These are phyloP conservation scores for Trichomonas gallinae DNA, from an alignment of 208 protist species.

Conservation along the genomic window DNA sequence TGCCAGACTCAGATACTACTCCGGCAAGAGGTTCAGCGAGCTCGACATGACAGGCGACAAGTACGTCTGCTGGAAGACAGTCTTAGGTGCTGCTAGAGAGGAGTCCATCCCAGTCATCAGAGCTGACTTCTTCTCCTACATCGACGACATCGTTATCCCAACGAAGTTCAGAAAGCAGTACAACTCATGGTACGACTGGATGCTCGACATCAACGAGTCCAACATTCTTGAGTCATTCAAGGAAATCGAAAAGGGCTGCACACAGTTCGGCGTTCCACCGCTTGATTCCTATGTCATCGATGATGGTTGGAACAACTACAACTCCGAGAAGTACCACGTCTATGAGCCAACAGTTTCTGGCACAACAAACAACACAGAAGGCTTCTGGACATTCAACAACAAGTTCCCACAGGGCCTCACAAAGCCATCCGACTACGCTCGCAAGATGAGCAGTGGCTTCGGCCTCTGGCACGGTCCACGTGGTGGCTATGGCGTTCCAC, in stretches of 20 bases:
- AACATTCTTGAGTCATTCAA: background rate
- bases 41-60: background rate
- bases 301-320: conserved; percentile 18
- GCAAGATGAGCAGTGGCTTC: background rate
- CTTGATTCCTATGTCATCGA: background rate
- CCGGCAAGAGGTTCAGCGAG: background rate
- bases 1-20: background rate
- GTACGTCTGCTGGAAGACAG: background rate
- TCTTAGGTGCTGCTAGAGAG: background rate
- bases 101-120: background rate
- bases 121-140: background rate
- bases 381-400: background rate
- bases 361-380: background rate
- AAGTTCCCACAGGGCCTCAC: background rate
- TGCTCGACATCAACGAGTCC: background rate
- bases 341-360: background rate
- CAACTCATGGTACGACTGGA: background rate
- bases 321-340: background rate
- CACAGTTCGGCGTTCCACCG: background rate
- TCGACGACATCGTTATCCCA: background rate
- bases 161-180: background rate
- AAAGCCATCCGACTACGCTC: background rate
- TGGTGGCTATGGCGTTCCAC: background rate
- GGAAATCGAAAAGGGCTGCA: background rate
- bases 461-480: background rate